Evolutionary conservation across 2,329 filamentous ascomycete species (phyloP).

Genomic region (Dactylellina parvicollis): DNA sequence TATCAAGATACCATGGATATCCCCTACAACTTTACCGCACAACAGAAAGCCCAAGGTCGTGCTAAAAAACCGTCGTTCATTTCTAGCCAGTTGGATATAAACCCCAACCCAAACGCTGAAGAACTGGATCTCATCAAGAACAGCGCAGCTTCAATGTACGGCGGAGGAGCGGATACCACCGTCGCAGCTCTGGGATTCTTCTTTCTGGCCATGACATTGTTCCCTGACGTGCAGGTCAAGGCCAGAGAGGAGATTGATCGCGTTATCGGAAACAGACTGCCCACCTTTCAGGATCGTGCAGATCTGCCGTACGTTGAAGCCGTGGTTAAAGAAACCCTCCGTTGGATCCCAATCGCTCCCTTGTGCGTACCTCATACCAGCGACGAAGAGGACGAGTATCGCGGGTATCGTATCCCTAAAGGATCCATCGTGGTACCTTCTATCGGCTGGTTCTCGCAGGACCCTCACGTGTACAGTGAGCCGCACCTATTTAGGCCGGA

Average conservation of each 20-base stretch:
- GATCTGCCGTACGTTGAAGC: slow-evolving; percentile 67
- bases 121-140: slow-evolving; percentile 62
- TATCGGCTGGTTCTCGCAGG: slow-evolving; percentile 66
- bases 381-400: slow-evolving; percentile 63
- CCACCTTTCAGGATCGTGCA: slow-evolving; percentile 65
- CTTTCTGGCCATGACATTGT: slow-evolving; percentile 66
- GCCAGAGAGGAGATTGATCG: slow-evolving; percentile 66
- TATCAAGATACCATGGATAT: slow-evolving; percentile 50
- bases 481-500: slow-evolving; percentile 55
- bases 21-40: slow-evolving; percentile 60
- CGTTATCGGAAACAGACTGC: slow-evolving; percentile 64
- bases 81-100: slow-evolving; percentile 63
- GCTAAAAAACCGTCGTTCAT: slow-evolving; percentile 60
- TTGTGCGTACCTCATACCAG: slow-evolving; percentile 66
- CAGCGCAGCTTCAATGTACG: slow-evolving; percentile 64
- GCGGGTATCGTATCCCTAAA: slow-evolving; percentile 65
- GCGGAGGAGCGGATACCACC: slow-evolving; percentile 64
- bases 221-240: slow-evolving; percentile 63
- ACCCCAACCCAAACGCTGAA: slow-evolving; percentile 62
- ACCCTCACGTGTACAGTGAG: slow-evolving; percentile 60
- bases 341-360: slow-evolving; percentile 68
- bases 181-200: slow-evolving; percentile 62
- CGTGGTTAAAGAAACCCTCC: slow-evolving; percentile 68
- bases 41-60: slow-evolving; percentile 61
- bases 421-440: slow-evolving; percentile 64